Evolutionary conservation across 2,329 filamentous ascomycete species (phyloP).

Genomic region (Penicillium polonicum): DNA sequence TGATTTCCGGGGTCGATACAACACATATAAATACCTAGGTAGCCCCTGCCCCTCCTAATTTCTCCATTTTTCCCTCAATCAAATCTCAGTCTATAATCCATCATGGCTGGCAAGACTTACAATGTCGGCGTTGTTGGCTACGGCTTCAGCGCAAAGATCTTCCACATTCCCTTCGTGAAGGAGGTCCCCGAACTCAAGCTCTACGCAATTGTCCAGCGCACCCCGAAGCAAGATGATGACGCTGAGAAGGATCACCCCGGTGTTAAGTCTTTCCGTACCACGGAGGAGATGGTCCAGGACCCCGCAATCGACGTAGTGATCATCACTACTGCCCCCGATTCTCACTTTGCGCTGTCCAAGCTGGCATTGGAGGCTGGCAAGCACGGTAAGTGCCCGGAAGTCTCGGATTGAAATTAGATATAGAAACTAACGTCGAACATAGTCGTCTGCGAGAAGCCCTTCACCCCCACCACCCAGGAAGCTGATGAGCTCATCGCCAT

Average conservation of each 20-base stretch:
- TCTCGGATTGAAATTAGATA: background rate
- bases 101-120: slow-evolving; percentile 48
- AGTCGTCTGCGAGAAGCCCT: slow-evolving; percentile 80
- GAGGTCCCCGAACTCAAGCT: slow-evolving; percentile 64
- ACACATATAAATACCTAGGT: too few species aligned
- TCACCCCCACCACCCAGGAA: slow-evolving; percentile 69
- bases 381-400: slow-evolving; percentile 48
- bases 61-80: slow-evolving; percentile 25
- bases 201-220: slow-evolving; percentile 73
- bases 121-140: slow-evolving; percentile 62
- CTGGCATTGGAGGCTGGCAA: slow-evolving; percentile 67
- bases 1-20: background rate
- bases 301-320: slow-evolving; percentile 66
- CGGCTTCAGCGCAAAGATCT: slow-evolving; percentile 69
- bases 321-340: slow-evolving; percentile 69
- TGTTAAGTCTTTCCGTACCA: slow-evolving; percentile 62
- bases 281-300: slow-evolving; percentile 65
- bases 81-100: slow-evolving; percentile 4
- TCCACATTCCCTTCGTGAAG: slow-evolving; percentile 77
- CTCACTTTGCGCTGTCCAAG: slow-evolving; percentile 66
- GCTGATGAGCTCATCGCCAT: slow-evolving; percentile 62
- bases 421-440: background rate
- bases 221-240: slow-evolving; percentile 62
- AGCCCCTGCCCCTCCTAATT: background rate
- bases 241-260: slow-evolving; percentile 67